Conservation (phyloP, 176 grass and related monocot genomes). For the Raddia guianensis region DNA sequence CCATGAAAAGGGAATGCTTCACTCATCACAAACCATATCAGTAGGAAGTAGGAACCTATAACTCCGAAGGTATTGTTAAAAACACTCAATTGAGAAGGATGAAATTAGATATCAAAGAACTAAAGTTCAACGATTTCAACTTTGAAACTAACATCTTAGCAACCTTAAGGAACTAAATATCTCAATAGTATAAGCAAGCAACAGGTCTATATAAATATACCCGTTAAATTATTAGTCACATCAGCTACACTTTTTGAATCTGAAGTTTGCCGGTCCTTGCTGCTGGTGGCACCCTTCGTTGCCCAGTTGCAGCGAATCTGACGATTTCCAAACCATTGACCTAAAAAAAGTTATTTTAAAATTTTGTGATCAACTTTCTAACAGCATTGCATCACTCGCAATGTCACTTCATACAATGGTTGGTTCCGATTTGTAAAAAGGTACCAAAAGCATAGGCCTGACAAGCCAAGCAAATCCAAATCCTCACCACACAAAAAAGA, state of each 20-base stretch:
- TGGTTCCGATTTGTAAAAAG: neutral
- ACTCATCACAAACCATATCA: conserved; percentile 8
- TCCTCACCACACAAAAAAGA: neutral
- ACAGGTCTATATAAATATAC: conserved; percentile 36
- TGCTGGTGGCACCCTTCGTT: conserved; percentile 66
- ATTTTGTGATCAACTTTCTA: neutral
- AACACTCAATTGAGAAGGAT: neutral
- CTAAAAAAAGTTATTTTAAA: conserved; percentile 43
- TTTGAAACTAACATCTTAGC: conserved; percentile 16
- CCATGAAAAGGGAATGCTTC: neutral
- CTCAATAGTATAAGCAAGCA: neutral
- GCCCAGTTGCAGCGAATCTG: conserved; percentile 94
- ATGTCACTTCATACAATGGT: neutral
- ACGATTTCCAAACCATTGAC: conserved; percentile 74
- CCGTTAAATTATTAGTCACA: conserved; percentile 55
- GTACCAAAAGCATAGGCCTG: neutral
- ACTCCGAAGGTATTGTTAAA: neutral
- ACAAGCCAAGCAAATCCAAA: neutral
- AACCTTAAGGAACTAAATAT: conserved; percentile 3
- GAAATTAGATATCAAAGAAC: neutral
- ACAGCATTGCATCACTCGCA: neutral
- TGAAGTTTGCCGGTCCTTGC: conserved; percentile 58
- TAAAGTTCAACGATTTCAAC: conserved; percentile 6
- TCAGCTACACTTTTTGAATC: conserved; percentile 73
- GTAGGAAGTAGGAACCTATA: conserved; percentile 19